Percentiles rank a stretch among this genome's conserved stretches.
phyloP scores from a whole-genome alignment of 163 green algal genomes.

The Scenedesmus sp. region DNA sequence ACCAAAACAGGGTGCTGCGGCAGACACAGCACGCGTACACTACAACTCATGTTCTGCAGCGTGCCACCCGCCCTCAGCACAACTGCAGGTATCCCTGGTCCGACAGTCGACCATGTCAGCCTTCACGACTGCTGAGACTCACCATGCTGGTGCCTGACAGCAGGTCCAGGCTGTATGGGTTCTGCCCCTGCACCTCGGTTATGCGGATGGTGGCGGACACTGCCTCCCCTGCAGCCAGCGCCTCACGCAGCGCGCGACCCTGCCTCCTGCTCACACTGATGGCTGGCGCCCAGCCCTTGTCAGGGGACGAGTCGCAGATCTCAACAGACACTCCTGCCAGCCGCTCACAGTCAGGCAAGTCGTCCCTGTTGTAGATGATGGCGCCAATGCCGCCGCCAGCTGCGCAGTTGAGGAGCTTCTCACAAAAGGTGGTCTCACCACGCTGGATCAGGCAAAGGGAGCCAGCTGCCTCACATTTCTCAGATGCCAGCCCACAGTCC shows the following conservation, averaged over 20 bases:
- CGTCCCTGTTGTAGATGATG: slow-evolving; percentile 31
- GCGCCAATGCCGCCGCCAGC: background rate
- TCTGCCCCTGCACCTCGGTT: background rate
- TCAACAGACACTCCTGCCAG: slow-evolving; percentile 23
- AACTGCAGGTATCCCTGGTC: background rate
- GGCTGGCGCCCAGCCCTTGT: background rate
- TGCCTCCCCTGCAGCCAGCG: background rate
- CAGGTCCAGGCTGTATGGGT: slow-evolving; percentile 1
- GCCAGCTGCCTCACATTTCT: background rate
- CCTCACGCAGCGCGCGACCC: background rate
- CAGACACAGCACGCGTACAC: too few species aligned
- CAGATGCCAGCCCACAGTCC: background rate
- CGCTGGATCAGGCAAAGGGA: slow-evolving; percentile 6
- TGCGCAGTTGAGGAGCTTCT: background rate
- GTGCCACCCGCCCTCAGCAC: background rate
- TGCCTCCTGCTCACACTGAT: background rate
- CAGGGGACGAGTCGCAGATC: background rate
- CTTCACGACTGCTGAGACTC: background rate
- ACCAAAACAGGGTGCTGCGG: too few species aligned
- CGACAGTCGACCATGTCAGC: background rate
- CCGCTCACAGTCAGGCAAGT: background rate
- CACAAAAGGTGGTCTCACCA: background rate
- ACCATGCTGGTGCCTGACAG: slow-evolving; percentile 32
- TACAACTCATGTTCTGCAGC: too few species aligned
- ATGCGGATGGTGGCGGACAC: background rate